Conservation (phyloP, 805 yeast species). For the Hanseniaspora meyeri region DNA sequence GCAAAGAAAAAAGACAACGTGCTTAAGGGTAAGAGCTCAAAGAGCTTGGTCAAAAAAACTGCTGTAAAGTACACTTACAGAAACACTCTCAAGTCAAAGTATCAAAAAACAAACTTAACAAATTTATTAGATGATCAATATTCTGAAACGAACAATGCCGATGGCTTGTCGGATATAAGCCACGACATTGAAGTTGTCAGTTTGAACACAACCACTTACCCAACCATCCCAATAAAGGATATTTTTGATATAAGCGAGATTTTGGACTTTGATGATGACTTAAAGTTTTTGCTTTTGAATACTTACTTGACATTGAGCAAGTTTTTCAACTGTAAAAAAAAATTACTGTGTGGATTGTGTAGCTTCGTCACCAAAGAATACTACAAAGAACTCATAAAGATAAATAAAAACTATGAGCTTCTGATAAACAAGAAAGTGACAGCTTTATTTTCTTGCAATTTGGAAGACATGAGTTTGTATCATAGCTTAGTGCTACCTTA, state of each 20-base stretch:
- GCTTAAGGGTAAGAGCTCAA: conserved; percentile 1
- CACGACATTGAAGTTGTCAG: background rate
- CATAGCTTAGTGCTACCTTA: background rate
- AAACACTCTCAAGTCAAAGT: background rate
- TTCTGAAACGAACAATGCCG: background rate
- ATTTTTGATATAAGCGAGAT: conserved; percentile 1
- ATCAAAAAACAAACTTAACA: background rate
- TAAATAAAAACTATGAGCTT: background rate
- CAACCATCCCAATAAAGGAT: conserved; percentile 4
- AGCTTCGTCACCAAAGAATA: background rate
- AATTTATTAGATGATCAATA: background rate
- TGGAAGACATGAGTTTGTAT: background rate
- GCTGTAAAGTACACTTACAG: background rate
- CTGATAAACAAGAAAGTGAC: background rate
- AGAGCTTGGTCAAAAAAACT: background rate
- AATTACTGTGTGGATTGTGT: conserved; percentile 1
- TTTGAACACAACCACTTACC: background rate
- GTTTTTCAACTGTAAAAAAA: conserved; percentile 7
- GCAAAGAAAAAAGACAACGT: background rate
- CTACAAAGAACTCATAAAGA: background rate
- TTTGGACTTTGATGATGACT: conserved; percentile 9
- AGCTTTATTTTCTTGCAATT: background rate
- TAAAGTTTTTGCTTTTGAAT: conserved; percentile 2
- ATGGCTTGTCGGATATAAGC: background rate
- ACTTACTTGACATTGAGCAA: background rate